Conservation (phyloP, 805 yeast species). For the Candida golubevii region DNA sequence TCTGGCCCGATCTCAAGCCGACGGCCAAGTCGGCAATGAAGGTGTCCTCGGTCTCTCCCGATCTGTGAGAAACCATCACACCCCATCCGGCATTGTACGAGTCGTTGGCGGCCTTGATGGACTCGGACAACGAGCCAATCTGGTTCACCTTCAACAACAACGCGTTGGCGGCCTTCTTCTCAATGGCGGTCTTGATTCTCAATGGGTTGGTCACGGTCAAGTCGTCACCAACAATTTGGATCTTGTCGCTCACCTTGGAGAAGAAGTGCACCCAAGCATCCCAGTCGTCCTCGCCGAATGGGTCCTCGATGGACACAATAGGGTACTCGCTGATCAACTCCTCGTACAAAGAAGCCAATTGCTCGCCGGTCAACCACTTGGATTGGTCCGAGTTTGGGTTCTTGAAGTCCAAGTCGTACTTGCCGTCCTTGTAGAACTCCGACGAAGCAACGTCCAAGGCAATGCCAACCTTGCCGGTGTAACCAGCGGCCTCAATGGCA, state of each 20-base stretch:
- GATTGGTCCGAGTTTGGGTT: conserved; percentile 88
- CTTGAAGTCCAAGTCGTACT: conserved; percentile 98
- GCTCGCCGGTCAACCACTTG: conserved; percentile 85
- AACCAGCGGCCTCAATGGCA: conserved; percentile 92
- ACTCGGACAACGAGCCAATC: conserved; percentile 94
- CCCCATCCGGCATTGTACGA: conserved; percentile 98
- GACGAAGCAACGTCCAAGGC: conserved; percentile 97
- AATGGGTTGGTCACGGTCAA: conserved; percentile 97
- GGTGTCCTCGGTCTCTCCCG: conserved; percentile 99
- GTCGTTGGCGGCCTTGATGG: conserved; percentile 94
- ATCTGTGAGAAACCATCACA: conserved; percentile 99
- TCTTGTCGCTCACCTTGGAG: conserved; percentile 55
- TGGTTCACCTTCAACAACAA: conserved; percentile 97
- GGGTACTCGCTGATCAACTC: conserved; percentile 85
- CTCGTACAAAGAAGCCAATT: conserved; percentile 82
- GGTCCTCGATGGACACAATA: conserved; percentile 97
- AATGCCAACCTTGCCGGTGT: conserved; percentile 86
- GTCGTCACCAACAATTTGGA: conserved; percentile 97
- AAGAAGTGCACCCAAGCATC: conserved; percentile 92
- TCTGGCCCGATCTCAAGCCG: conserved; percentile 97
- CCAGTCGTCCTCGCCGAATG: conserved; percentile 99
- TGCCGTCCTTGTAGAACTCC: conserved; percentile 95
- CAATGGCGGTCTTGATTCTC: conserved; percentile 93
- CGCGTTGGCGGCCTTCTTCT: conserved; percentile 92
- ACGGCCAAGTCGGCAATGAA: conserved; percentile 97